Conservation (phyloP, 148 eudicot genomes). For the Simmondsia chinensis region DNA sequence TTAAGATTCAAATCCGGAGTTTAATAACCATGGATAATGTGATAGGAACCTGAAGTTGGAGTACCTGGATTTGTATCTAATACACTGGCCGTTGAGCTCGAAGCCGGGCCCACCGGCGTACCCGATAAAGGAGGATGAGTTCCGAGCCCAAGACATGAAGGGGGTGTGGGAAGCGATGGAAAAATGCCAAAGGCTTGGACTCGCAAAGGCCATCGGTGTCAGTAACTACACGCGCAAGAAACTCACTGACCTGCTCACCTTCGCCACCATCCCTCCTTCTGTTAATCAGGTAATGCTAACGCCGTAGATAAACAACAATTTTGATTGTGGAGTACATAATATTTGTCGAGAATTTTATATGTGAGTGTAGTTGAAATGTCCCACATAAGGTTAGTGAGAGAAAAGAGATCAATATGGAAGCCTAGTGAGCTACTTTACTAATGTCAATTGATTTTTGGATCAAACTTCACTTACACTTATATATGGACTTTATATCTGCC, state of each 20-base stretch:
- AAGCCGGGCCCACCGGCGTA: conserved; percentile 18
- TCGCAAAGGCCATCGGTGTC: conserved; percentile 51
- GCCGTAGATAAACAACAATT: background rate
- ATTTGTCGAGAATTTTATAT: background rate
- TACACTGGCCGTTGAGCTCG: conserved; percentile 22
- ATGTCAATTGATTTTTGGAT: no score
- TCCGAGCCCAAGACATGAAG: conserved; percentile 14
- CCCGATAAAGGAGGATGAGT: conserved; percentile 16
- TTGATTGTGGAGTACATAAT: background rate
- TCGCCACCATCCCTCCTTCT: conserved; percentile 46
- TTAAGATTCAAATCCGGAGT: no score
- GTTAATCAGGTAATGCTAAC: conserved; percentile 41
- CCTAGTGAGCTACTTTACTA: no score
- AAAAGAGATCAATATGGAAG: no score
- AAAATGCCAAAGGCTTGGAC: conserved; percentile 50
- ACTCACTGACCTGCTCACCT: conserved; percentile 30
- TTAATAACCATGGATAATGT: background rate
- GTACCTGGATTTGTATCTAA: conserved; percentile 21
- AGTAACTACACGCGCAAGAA: conserved; percentile 56
- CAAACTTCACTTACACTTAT: no score
- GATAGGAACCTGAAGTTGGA: conserved; percentile 26
- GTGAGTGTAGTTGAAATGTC: no score
- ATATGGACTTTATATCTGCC: no score
- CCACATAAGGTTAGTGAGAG: no score
- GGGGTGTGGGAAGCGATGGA: conserved; percentile 47